Conservation (phyloP, 495 filamentous ascomycete genomes). For the Saxispiralis lemnorum region DNA sequence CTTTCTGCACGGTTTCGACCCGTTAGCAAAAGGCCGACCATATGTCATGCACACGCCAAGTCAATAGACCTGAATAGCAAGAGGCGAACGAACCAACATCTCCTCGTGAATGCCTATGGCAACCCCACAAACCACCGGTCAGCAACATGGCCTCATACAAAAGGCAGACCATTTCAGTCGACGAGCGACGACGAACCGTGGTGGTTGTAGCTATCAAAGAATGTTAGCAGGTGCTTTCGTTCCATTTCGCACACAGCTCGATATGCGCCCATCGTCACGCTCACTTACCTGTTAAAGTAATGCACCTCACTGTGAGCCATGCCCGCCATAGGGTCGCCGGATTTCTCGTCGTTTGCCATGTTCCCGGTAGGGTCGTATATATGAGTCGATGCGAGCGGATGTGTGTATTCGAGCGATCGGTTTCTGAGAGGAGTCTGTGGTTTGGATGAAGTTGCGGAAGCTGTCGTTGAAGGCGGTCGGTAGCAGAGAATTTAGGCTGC, state of each 20-base stretch:
- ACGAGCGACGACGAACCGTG: constrained; percentile 44
- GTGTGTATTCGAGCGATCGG: too few species aligned
- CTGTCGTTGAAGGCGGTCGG: too few species aligned
- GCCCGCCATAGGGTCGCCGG: constrained; percentile 16
- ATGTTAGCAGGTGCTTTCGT: constrained; percentile 13
- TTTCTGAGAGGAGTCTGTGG: too few species aligned
- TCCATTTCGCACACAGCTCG: constrained; percentile 16
- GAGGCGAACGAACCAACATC: constrained; percentile 65
- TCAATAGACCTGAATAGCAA: neutral
- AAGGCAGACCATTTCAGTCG: too few species aligned
- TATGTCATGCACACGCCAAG: neutral
- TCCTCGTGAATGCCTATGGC: constrained; percentile 79
- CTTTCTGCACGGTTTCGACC: constrained; percentile 48
- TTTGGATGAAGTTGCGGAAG: too few species aligned
- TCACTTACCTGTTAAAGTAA: constrained; percentile 77
- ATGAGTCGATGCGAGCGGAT: too few species aligned
- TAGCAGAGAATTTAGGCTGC: too few species aligned
- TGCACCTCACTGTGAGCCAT: constrained; percentile 66
- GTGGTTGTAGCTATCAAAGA: constrained; percentile 61
- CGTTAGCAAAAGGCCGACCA: neutral
- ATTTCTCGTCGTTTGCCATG: constrained; percentile 3
- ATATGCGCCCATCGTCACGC: too few species aligned
- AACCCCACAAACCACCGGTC: too few species aligned
- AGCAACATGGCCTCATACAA: too few species aligned
- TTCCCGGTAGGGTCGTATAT: too few species aligned